A percentile compares a stretch with the other conserved stretches of the same genome.
These are phyloP conservation scores for Orbilia blumenaviensis DNA, from an alignment of 2,329 filamentous ascomycete genomes.

Conservation along the genomic window DNA sequence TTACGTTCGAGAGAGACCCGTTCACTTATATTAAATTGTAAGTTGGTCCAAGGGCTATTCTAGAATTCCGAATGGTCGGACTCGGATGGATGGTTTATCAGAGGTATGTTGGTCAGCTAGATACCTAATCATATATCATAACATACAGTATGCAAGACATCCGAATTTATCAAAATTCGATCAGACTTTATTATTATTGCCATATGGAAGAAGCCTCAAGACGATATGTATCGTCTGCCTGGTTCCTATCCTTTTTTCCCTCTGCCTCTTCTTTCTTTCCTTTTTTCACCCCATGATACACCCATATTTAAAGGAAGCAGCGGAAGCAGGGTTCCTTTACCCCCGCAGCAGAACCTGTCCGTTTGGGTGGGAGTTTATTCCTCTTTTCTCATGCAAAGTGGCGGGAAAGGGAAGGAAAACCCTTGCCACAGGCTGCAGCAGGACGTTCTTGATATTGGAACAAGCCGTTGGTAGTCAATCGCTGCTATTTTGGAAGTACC, in stretches of 20 bases:
- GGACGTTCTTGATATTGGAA: constrained; percentile 15
- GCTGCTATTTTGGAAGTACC: constrained; percentile 17
- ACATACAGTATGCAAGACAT: too few relatives aligned
- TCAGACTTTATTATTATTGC: too few relatives aligned
- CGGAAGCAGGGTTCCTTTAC: constrained; percentile 26
- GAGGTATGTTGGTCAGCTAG: not conserved
- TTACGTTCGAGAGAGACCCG: not conserved
- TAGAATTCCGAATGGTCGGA: not conserved
- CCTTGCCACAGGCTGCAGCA: constrained; percentile 11
- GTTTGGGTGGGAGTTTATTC: constrained; percentile 6
- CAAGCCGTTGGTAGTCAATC: constrained; percentile 4
- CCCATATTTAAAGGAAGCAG: constrained; percentile 36
- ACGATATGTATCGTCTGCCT: too few relatives aligned
- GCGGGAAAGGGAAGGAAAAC: constrained; percentile 29
- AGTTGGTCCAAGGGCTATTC: not conserved
- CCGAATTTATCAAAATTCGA: too few relatives aligned
- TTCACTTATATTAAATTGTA: not conserved
- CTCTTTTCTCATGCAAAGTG: constrained; percentile 26
- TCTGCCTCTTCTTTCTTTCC: constrained; percentile 5
- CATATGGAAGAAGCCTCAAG: too few relatives aligned
- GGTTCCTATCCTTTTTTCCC: too few relatives aligned
- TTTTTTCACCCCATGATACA: constrained; percentile 26
- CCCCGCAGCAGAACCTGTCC: constrained; percentile 22
- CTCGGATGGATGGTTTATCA: not conserved
- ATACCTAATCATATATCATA: not conserved